Percentiles rank a stretch among this genome's conserved stretches.
Evolutionary conservation across 2,329 filamentous ascomycete genomes (phyloP).

Genomic region (Fonsecaea monophora): DNA sequence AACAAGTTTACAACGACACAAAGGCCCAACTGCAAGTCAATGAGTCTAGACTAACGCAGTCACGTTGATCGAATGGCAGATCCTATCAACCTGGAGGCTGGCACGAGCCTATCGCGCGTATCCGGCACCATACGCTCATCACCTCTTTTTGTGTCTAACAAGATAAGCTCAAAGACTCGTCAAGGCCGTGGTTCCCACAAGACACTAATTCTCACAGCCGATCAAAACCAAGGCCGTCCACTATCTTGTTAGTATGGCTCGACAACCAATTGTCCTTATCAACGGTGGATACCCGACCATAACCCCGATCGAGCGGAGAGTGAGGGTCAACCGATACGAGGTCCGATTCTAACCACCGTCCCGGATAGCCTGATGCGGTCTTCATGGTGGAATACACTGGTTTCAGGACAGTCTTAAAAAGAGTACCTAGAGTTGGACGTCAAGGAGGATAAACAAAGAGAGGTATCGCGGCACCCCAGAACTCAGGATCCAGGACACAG

Average conservation of each 20-base stretch:
- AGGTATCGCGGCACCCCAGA: not conserved
- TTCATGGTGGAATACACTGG: not conserved
- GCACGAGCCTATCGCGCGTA: not conserved
- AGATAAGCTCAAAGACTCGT: not conserved
- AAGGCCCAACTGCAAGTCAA: not conserved
- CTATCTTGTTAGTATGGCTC: not conserved
- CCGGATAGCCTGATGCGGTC: not conserved
- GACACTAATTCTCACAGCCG: not conserved
- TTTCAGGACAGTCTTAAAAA: not conserved
- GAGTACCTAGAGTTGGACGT: not conserved
- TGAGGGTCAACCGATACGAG: not conserved
- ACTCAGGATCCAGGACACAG: not conserved
- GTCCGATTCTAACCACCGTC: not conserved
- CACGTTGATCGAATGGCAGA: not conserved
- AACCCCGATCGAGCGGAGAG: not conserved
- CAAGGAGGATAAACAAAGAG: not conserved
- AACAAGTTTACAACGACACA: not conserved
- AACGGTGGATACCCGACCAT: not conserved
- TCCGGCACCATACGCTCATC: not conserved
- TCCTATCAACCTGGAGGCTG: slow-evolving; percentile 1
- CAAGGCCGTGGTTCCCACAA: not conserved
- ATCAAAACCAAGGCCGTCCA: not conserved
- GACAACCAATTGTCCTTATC: not conserved
- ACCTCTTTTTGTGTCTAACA: not conserved
- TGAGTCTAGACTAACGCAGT: not conserved